A percentile compares a stretch with the other conserved stretches of the same genome.
Conservation (phyloP, 768 basidiomycete species). For the Kwoniella mangroviensis region DNA sequence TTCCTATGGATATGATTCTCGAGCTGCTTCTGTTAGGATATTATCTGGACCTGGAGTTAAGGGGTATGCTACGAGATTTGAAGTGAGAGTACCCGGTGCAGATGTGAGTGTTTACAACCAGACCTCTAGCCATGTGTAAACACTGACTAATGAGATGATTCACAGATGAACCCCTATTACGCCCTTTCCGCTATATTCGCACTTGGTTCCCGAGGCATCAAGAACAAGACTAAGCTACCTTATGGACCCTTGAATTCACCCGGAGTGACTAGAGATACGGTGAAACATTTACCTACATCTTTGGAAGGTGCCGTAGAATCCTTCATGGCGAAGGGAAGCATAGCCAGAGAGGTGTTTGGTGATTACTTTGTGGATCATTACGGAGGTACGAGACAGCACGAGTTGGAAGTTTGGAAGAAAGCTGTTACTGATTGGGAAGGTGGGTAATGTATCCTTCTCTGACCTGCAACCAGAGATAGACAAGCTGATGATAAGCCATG, state of each 20-base stretch:
- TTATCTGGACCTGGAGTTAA: slow-evolving; percentile 89
- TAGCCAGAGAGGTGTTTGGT: slow-evolving; percentile 87
- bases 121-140: too few species aligned
- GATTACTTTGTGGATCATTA: slow-evolving; percentile 92
- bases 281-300: slow-evolving; percentile 76
- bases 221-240: slow-evolving; percentile 70
- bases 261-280: slow-evolving; percentile 60
- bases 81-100: slow-evolving; percentile 92
- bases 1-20: slow-evolving; percentile 95
- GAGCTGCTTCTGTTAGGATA: slow-evolving; percentile 87
- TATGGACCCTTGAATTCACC: slow-evolving; percentile 68
- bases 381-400: slow-evolving; percentile 92
- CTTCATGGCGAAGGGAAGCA: slow-evolving; percentile 77
- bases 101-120: slow-evolving; percentile 66
- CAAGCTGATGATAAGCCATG: background rate
- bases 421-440: slow-evolving; percentile 96
- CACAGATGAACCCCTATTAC: slow-evolving; percentile 76
- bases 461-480: too few species aligned
- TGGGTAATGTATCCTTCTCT: slow-evolving; percentile 57
- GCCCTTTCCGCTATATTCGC: slow-evolving; percentile 84
- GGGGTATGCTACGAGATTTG: slow-evolving; percentile 80
- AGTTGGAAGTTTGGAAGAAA: slow-evolving; percentile 80
- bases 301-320: slow-evolving; percentile 76
- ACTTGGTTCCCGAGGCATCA: slow-evolving; percentile 84
- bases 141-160: background rate